Evolutionary conservation across 2,329 filamentous ascomycete species (phyloP), one percentile per base, ranked within the genome.

Genomic region (Penicillium sp.): DNA sequence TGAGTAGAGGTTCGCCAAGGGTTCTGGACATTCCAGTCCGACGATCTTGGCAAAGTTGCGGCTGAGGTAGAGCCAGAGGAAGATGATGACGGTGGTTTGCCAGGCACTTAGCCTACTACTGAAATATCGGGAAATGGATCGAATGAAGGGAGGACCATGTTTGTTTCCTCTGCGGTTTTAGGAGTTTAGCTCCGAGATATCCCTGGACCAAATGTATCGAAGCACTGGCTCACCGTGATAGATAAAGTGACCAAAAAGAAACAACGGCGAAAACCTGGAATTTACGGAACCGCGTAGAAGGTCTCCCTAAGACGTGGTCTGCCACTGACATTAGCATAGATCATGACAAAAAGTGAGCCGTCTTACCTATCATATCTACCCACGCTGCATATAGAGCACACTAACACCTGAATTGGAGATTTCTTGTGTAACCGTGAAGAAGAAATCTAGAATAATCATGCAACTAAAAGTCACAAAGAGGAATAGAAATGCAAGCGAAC

Each of bases 31-130:
- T 62, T 96, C 91, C 47, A 99, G 83, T 3, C 91, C 90, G 52
- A 96, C 83, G 5, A 99, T 83, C 59, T 95, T 95, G 69, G 89
- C 92, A 65, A 99, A 95, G 74, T 99, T 97, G 52, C 92, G 88
- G 29, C 89, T 86, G 31, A 92, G 82, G 69, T 99, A 99, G 52
- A 97, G 85, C 73, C 91, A 95, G 45, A 96, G 83, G 73, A 96
- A 87, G 41, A 92, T 95, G 43, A 93, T 77, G 58, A 95, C 85
- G 26, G 95, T 82, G 1, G 87, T 90, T 73, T 96, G 94, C 91
- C 94, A 97, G 62, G 88, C 81, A 6, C 92, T 96, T 53, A 96
- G 79, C 52, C 82, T 82, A 45, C 78, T 81, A 5, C 86, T 86
- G 46, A 94, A 81, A 48, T 86, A 75, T 52, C 81, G 81, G 1